A percentile compares a stretch with the other conserved stretches of the same genome.
phyloP scores from a whole-genome alignment of 805 yeast species.

The Clavispora phyllophila region DNA sequence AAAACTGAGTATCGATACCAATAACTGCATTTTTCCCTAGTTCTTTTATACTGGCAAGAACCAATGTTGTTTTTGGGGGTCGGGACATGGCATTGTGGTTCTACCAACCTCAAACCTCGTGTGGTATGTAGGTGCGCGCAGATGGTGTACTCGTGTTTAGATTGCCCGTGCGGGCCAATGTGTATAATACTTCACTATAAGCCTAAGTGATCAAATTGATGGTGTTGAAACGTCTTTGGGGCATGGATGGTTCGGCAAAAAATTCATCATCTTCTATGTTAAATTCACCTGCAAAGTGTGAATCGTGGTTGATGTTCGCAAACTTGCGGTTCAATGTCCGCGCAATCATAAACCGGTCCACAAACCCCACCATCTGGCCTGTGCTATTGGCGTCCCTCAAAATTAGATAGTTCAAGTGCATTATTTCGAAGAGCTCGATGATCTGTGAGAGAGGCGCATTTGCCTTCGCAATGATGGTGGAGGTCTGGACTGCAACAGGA shows the following conservation, averaged over 20 bases:
- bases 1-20: slow-evolving; percentile 49
- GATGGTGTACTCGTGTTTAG: no score
- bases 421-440: slow-evolving; percentile 34
- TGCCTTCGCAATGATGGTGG: slow-evolving; percentile 25
- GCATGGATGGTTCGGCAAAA: neutral
- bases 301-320: slow-evolving; percentile 15
- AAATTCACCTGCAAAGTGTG: slow-evolving; percentile 14
- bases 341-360: slow-evolving; percentile 34
- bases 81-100: neutral
- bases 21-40: slow-evolving; percentile 14
- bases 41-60: slow-evolving; percentile 8
- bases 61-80: slow-evolving; percentile 22
- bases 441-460: slow-evolving; percentile 27
- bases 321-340: slow-evolving; percentile 26
- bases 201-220: neutral
- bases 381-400: slow-evolving; percentile 17
- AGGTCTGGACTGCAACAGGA: slow-evolving; percentile 8
- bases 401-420: slow-evolving; percentile 32
- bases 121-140: no score
- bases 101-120: neutral
- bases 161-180: neutral
- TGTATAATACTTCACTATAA: neutral
- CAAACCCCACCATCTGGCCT: slow-evolving; percentile 28
- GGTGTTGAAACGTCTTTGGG: neutral
- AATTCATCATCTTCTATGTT: slow-evolving; percentile 17